phyloP scores from a whole-genome alignment of 2,329 filamentous ascomycete genomes.

The Aspergillus jensenii region DNA sequence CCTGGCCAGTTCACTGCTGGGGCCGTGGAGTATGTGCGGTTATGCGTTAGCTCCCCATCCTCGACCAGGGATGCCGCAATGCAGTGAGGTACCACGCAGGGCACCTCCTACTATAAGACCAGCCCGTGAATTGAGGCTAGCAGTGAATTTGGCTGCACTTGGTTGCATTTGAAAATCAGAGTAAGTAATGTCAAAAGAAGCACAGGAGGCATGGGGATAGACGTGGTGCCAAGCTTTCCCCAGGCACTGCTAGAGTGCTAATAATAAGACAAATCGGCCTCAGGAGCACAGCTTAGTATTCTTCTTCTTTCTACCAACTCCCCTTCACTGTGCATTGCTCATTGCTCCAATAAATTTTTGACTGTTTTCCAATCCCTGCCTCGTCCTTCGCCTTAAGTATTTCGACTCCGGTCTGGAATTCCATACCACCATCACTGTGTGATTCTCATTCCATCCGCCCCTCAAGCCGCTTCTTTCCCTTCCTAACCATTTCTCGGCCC shows the following conservation, averaged over 20 bases:
- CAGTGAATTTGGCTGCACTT: not conserved
- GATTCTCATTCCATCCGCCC: slow-evolving; percentile 5
- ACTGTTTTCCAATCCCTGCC: slow-evolving; percentile 10
- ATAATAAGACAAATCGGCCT: slow-evolving; percentile 4
- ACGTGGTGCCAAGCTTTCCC: slow-evolving; percentile 9
- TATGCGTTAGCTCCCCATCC: not conserved
- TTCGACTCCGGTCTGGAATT: slow-evolving; percentile 13
- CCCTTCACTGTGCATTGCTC: not conserved
- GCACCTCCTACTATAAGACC: not conserved
- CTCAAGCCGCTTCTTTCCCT: slow-evolving; percentile 12
- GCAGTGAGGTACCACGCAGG: not conserved
- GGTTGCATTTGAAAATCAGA: not conserved
- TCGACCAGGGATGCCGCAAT: not conserved
- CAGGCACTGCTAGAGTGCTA: not conserved
- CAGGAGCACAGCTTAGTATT: slow-evolving; percentile 1
- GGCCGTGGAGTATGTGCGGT: not conserved
- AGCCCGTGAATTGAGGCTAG: not conserved
- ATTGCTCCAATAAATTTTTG: slow-evolving; percentile 3
- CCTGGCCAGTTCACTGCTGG: not conserved
- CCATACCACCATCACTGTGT: slow-evolving; percentile 5
- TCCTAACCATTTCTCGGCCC: not conserved
- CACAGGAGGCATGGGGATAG: not conserved
- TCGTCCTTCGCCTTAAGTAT: slow-evolving; percentile 6
- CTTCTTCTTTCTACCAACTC: not conserved
- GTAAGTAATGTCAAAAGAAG: not conserved